Percentiles rank a stretch among this genome's conserved stretches.
These are phyloP conservation scores for Phanerochaete sordida DNA, from an alignment of 768 basidiomycete genomes.

Conservation along the genomic window DNA sequence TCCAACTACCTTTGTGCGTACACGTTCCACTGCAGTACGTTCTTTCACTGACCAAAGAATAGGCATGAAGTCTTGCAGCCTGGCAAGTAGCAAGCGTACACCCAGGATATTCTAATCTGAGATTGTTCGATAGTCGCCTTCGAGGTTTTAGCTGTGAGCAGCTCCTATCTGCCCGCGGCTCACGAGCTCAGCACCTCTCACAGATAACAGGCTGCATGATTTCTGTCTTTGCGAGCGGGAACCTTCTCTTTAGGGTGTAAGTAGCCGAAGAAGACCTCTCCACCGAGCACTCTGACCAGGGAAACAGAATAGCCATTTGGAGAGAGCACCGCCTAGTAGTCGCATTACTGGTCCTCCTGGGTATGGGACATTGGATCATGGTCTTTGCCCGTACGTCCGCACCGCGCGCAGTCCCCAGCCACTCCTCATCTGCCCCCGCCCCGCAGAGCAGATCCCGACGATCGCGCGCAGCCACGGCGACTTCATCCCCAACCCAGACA, in stretches of 20 bases:
- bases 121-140: neutral
- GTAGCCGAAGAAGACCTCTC: too few species aligned
- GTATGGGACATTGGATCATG: neutral
- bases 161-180: neutral
- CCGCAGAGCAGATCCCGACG: neutral
- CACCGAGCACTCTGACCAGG: neutral
- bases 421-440: neutral
- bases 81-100: neutral
- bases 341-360: neutral
- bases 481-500: neutral
- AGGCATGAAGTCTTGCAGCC: neutral
- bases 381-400: neutral
- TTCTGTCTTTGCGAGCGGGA: neutral
- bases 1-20: neutral
- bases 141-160: neutral
- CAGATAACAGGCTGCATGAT: neutral
- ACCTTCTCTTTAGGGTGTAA: slow-evolving; percentile 2
- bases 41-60: neutral
- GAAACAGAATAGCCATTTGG: neutral
- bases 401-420: neutral
- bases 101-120: neutral
- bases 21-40: neutral
- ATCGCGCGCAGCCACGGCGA: neutral
- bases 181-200: neutral
- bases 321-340: neutral